These are phyloP conservation scores for Hanseniaspora osmophila DNA, from an alignment of 805 yeast genomes.

Conservation along the genomic window DNA sequence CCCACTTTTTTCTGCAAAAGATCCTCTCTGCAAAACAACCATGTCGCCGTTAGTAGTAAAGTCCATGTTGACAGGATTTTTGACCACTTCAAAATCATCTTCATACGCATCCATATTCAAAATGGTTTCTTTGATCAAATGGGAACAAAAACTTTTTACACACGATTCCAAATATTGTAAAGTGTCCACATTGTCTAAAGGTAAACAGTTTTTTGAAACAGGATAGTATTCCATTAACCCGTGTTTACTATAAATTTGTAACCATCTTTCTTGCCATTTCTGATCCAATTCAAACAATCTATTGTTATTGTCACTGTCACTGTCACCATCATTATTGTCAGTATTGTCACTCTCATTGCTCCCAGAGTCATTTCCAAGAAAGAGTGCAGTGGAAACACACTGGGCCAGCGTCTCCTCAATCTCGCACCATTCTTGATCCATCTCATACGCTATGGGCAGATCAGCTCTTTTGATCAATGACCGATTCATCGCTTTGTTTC, in stretches of 20 bases:
- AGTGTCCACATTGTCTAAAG: slow-evolving; percentile 9
- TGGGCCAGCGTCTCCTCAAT: slow-evolving; percentile 16
- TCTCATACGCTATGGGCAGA: slow-evolving; percentile 23
- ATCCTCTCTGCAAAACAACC: slow-evolving; percentile 1
- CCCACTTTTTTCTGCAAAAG: not conserved
- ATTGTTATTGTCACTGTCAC: not conserved
- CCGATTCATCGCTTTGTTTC: slow-evolving; percentile 7
- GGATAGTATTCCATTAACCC: slow-evolving; percentile 10
- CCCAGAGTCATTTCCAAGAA: too few species aligned
- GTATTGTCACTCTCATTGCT: too few species aligned
- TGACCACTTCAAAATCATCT: not conserved
- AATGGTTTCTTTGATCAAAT: slow-evolving; percentile 11
- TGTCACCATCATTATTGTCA: slow-evolving; percentile 2
- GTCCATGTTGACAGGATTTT: slow-evolving; percentile 9
- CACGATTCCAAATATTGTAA: slow-evolving; percentile 8
- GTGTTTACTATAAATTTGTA: slow-evolving; percentile 13
- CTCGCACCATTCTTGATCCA: slow-evolving; percentile 16
- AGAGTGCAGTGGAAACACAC: too few species aligned
- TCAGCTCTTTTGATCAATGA: slow-evolving; percentile 11
- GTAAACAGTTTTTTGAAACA: slow-evolving; percentile 6
- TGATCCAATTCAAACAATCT: slow-evolving; percentile 9
- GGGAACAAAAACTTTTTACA: slow-evolving; percentile 9
- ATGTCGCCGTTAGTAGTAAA: slow-evolving; percentile 4
- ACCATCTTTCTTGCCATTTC: slow-evolving; percentile 19
- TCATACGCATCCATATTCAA: not conserved